phyloP scores from a whole-genome alignment of 1,284 basidiomycete genomes.

The Cystobasidium sp. region DNA sequence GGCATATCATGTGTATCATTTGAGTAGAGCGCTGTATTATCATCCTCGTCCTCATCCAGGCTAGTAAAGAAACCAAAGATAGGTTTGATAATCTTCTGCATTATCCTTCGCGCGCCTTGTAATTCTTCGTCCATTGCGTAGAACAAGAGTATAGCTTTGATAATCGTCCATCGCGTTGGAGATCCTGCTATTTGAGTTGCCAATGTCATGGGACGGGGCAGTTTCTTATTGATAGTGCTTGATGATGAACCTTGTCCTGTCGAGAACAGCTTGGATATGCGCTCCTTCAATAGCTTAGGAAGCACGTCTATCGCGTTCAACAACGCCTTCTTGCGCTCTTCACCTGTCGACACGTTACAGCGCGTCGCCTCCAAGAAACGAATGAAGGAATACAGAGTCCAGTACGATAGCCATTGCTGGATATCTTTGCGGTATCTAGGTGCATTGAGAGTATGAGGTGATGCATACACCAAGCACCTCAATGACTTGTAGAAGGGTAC shows the following conservation, averaged over 20 bases:
- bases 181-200: slow-evolving; percentile 35
- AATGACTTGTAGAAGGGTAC: slow-evolving; percentile 20
- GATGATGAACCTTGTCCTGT: not conserved
- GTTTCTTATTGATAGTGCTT: not conserved
- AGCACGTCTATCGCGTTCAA: not conserved
- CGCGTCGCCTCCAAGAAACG: slow-evolving; percentile 30
- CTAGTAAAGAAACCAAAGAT: slow-evolving; percentile 39
- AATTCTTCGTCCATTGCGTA: slow-evolving; percentile 41
- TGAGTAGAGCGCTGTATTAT: not conserved
- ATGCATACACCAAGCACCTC: not conserved
- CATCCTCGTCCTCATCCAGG: slow-evolving; percentile 20
- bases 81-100: slow-evolving; percentile 35
- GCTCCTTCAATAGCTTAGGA: not conserved
- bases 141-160: slow-evolving; percentile 35
- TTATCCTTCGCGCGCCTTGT: slow-evolving; percentile 38
- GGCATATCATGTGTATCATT: not conserved
- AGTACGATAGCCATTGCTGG: slow-evolving; percentile 39
- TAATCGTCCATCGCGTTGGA: slow-evolving; percentile 24
- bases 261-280: not conserved
- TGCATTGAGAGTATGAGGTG: not conserved
- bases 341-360: not conserved
- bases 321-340: not conserved
- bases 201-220: slow-evolving; percentile 20
- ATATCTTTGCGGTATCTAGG: slow-evolving; percentile 2
- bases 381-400: slow-evolving; percentile 18